These are phyloP conservation scores for Paracoccidioides lutzii DNA, from an alignment of 2,329 filamentous ascomycete genomes.

Conservation along the genomic window DNA sequence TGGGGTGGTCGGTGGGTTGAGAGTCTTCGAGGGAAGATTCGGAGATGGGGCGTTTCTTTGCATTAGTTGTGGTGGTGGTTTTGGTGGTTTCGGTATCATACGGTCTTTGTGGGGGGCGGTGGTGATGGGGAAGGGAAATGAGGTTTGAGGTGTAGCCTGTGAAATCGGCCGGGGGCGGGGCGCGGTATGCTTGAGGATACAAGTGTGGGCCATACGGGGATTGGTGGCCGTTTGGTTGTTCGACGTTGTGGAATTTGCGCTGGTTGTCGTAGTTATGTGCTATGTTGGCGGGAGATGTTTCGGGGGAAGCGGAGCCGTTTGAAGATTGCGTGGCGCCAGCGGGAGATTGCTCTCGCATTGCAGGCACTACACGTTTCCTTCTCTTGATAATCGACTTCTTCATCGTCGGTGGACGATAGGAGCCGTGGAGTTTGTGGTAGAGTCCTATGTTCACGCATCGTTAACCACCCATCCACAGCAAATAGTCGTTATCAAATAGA, in stretches of 20 bases:
- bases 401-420: conserved; percentile 92
- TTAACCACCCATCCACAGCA: conserved; percentile 5
- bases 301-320: conserved; percentile 30
- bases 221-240: conserved; percentile 17
- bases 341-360: conserved; percentile 40
- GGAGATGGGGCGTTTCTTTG: conserved; percentile 26
- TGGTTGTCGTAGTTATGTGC: conserved; percentile 21
- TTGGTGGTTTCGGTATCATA: conserved; percentile 7
- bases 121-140: conserved; percentile 21
- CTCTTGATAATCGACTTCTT: conserved; percentile 97
- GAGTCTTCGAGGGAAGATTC: conserved; percentile 18
- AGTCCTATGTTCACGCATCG: conserved; percentile 46
- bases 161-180: conserved; percentile 38
- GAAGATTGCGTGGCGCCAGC: conserved; percentile 29
- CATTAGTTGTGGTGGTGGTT: conserved; percentile 9
- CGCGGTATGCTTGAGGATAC: conserved; percentile 31
- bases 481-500: neutral
- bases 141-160: conserved; percentile 32
- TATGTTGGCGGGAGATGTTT: conserved; percentile 24
- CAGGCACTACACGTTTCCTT: conserved; percentile 84
- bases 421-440: conserved; percentile 91
- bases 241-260: conserved; percentile 20
- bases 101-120: conserved; percentile 18
- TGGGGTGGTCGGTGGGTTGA: conserved; percentile 20
- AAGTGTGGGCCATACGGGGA: conserved; percentile 12